Conservation (phyloP, 1,284 basidiomycete genomes). For the Cryptococcus sp. region DNA sequence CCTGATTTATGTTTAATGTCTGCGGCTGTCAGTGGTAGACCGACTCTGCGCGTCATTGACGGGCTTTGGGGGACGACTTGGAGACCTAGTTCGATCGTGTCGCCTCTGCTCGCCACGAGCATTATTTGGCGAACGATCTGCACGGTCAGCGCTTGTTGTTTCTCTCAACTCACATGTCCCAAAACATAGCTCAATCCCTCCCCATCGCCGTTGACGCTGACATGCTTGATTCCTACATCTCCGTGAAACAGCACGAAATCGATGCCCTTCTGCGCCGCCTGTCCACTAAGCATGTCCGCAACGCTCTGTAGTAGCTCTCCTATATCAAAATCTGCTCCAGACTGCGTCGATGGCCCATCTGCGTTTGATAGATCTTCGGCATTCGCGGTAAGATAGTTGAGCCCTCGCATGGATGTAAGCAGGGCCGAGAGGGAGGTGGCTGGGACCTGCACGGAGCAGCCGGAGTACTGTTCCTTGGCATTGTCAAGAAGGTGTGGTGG, state of each 20-base stretch:
- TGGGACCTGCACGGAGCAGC: conserved; percentile 79
- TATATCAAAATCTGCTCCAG: conserved; percentile 61
- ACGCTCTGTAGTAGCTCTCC: conserved; percentile 72
- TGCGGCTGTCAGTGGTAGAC: conserved; percentile 33
- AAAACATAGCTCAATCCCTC: conserved; percentile 76
- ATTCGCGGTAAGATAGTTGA: conserved; percentile 86
- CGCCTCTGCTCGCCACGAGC: conserved; percentile 65
- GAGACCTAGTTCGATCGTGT: conserved; percentile 87
- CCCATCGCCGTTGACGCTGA: conserved; percentile 80
- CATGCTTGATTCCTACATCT: conserved; percentile 78
- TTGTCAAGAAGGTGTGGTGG: conserved; percentile 86
- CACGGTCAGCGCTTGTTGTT: conserved; percentile 14
- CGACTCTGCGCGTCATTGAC: conserved; percentile 35
- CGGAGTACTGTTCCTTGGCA: conserved; percentile 86
- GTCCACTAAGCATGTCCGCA: conserved; percentile 80
- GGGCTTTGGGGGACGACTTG: conserved; percentile 59
- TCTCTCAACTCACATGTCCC: conserved; percentile 67
- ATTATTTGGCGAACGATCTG: conserved; percentile 85
- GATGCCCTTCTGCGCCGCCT: conserved; percentile 77
- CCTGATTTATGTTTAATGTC: conserved; percentile 21
- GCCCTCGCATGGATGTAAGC: conserved; percentile 82
- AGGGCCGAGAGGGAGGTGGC: conserved; percentile 83
- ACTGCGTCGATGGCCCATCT: neutral
- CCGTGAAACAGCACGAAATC: conserved; percentile 87
- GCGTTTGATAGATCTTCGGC: conserved; percentile 46